These are phyloP conservation scores for Casuarina glauca DNA, from an alignment of 306 rosid species.

Conservation along the genomic window DNA sequence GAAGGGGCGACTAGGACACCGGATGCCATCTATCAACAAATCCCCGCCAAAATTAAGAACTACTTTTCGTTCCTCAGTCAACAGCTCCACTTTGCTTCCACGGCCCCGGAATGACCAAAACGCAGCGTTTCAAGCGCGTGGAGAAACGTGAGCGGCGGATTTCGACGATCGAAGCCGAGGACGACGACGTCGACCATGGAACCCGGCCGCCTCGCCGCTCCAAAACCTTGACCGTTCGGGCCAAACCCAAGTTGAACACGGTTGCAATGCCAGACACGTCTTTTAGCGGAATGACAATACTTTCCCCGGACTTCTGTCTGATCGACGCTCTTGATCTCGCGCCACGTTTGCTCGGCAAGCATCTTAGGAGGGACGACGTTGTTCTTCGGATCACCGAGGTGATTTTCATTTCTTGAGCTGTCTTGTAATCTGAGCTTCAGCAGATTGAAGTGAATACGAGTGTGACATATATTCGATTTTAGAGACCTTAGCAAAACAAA, in stretches of 20 bases:
- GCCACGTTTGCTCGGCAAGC: slow-evolving; percentile 84
- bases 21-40: background rate
- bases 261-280: slow-evolving; percentile 18
- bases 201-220: slow-evolving; percentile 30
- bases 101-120: slow-evolving; percentile 40
- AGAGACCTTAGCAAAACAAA: slow-evolving; percentile 6
- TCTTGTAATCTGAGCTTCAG: too few relatives aligned
- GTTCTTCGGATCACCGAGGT: slow-evolving; percentile 95
- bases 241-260: slow-evolving; percentile 11
- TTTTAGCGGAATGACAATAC: slow-evolving; percentile 29
- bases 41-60: slow-evolving; percentile 16
- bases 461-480: background rate
- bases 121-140: slow-evolving; percentile 54
- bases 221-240: slow-evolving; percentile 22
- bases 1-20: background rate
- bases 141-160: slow-evolving; percentile 37
- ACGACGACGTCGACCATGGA: slow-evolving; percentile 2
- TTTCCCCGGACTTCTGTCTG: slow-evolving; percentile 60
- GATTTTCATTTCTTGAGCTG: background rate
- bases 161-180: slow-evolving; percentile 18
- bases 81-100: slow-evolving; percentile 32
- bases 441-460: too few relatives aligned
- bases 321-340: slow-evolving; percentile 85
- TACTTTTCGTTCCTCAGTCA: background rate
- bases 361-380: slow-evolving; percentile 69